phyloP scores from a whole-genome alignment of 768 basidiomycete genomes.

The Pleurotus salmoneostramineus region DNA sequence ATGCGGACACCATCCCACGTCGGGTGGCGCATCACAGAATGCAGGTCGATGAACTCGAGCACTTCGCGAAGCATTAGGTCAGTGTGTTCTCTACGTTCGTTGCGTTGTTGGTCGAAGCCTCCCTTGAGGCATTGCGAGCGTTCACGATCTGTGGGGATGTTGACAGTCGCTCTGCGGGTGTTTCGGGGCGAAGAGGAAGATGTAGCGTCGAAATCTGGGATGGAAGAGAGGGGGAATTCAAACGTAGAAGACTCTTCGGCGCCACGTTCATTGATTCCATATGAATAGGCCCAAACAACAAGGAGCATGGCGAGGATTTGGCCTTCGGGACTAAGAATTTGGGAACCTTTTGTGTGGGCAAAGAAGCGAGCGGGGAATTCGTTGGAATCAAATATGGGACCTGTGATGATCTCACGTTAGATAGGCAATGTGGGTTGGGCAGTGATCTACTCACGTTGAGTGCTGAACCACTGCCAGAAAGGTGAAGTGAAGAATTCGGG shows the following conservation, averaged over 20 bases:
- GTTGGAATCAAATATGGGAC: constrained; percentile 42
- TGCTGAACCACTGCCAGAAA: constrained; percentile 81
- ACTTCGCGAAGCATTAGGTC: constrained; percentile 75
- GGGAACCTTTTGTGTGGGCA: constrained; percentile 58
- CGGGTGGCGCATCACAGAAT: constrained; percentile 75
- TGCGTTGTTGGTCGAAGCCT: constrained; percentile 27
- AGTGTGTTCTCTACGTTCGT: constrained; percentile 48
- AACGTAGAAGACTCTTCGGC: constrained; percentile 35
- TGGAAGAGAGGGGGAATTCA: constrained; percentile 13
- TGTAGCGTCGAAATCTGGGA: constrained; percentile 15
- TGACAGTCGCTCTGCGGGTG: constrained; percentile 8
- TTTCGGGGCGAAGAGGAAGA: constrained; percentile 2
- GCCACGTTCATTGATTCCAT: constrained; percentile 82
- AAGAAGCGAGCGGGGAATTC: constrained; percentile 77
- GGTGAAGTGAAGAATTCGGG: constrained; percentile 79
- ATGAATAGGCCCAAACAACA: constrained; percentile 87
- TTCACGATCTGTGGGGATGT: constrained; percentile 5
- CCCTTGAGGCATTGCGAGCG: constrained; percentile 13
- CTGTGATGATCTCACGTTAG: constrained; percentile 31
- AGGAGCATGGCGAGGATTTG: constrained; percentile 75
- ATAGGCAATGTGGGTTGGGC: too few relatives aligned
- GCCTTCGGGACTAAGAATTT: constrained; percentile 66
- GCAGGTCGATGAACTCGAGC: constrained; percentile 74
- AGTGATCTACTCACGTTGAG: constrained; percentile 58
- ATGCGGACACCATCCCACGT: constrained; percentile 85